Evolutionary conservation across 192 early-diverging fungal species (phyloP), one percentile per base, ranked within the genome.

Genomic region (Oehlia diaphana): DNA sequence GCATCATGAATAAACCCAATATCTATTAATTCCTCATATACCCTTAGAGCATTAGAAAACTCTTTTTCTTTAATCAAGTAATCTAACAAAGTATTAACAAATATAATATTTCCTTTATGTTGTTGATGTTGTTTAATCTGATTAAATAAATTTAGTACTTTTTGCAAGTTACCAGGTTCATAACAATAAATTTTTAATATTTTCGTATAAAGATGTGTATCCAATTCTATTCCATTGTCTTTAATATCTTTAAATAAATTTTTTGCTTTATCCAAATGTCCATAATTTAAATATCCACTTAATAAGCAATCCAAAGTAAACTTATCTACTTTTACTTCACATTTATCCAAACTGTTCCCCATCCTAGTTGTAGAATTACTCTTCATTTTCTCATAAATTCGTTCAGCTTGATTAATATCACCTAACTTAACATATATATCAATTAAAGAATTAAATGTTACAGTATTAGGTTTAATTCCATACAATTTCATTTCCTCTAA

Each of bases 401-500:
- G 23, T 10, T 33, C 31, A 9, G 64, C 64, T 14, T 33, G 9
- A n/a, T 31, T 31, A 26, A 66, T 26, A 66, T 66, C 64, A 8
- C 64, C 64, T 26, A 26, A 33, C 21, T 66, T 66, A 33, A 26
- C 64, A 28, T 66, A 66, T 31, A 66, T n/a, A 66, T 66, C 64
- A 66, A 66, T 66, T 66, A 66, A 66, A 31, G 64, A 33, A 66
- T 66, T 66, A 66, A 9, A 33, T 3, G 64, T 66, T 31, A 31
- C 12, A 12, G 64, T 33, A 66, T 66, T 8, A 10, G 64, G 64
- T 12, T 26, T 13, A 14, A 66, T 33, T 16, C 64, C 64, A 66
- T 66, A 33, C 31, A 33, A 31, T 66, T 66, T 26, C 64, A 66
- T 66, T 66, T 66, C 64, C 21, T 66, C 64, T 33, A 66, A 33